Percentiles rank a stretch among this genome's conserved stretches.
These are phyloP conservation scores for Zanthoxylum bungeanum DNA, from an alignment of 345 rosid genomes.

Conservation along the genomic window DNA sequence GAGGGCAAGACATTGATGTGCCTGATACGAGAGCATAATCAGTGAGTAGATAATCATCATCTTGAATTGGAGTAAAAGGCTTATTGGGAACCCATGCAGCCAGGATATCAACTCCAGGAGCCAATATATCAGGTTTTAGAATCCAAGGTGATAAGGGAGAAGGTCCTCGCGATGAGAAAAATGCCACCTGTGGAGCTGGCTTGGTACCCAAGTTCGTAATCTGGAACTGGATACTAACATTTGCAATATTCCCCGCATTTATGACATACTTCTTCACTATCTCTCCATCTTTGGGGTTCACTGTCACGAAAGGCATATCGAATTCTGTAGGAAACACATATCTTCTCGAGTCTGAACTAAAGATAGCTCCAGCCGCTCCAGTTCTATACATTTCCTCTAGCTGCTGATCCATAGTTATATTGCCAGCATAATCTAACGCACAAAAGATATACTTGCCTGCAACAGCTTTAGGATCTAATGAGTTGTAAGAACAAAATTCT, in stretches of 20 bases:
- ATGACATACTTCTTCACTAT: slow-evolving; percentile 26
- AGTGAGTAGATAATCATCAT: slow-evolving; percentile 29
- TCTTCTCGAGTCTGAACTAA: slow-evolving; percentile 21
- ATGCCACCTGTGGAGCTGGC: slow-evolving; percentile 44
- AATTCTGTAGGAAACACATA: slow-evolving; percentile 20
- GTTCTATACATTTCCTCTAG: slow-evolving; percentile 12
- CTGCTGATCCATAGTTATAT: background rate
- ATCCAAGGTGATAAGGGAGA: slow-evolving; percentile 37
- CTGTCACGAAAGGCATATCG: slow-evolving; percentile 23
- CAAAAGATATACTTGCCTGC: slow-evolving; percentile 40
- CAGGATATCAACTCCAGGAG: slow-evolving; percentile 42
- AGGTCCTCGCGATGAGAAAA: slow-evolving; percentile 44
- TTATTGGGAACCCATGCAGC: slow-evolving; percentile 45
- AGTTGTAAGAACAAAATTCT: slow-evolving; percentile 25
- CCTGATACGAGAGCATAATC: slow-evolving; percentile 34
- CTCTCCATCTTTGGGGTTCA: slow-evolving; percentile 25
- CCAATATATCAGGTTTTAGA: slow-evolving; percentile 47
- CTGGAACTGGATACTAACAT: slow-evolving; percentile 28
- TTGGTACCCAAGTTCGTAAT: slow-evolving; percentile 27
- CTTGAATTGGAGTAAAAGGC: slow-evolving; percentile 21
- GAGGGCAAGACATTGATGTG: slow-evolving; percentile 53
- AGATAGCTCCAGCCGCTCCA: slow-evolving; percentile 39
- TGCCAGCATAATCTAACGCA: slow-evolving; percentile 18
- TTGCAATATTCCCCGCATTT: slow-evolving; percentile 9
- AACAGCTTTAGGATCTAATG: slow-evolving; percentile 34